Conservation (phyloP, 192 early-diverging fungal species). For the Allomyces macrogynus region DNA sequence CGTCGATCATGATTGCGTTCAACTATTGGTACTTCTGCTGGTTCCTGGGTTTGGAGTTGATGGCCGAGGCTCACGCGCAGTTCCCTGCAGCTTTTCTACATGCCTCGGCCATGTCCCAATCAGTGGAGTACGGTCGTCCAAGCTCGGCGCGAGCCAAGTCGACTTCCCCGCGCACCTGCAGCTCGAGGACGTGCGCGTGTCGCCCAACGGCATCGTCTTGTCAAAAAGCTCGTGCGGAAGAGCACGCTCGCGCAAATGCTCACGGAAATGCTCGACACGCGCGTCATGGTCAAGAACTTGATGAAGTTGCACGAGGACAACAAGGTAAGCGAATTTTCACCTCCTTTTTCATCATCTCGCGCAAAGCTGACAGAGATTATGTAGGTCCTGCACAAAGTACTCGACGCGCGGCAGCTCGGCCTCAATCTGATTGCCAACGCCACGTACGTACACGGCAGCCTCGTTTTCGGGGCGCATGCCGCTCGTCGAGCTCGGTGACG, state of each 20-base stretch:
- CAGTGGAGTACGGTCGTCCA: neutral
- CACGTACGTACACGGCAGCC: conserved; percentile 66
- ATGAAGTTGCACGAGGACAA: conserved; percentile 54
- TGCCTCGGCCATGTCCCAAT: conserved; percentile 38
- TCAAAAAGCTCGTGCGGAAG: conserved; percentile 57
- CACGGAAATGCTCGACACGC: conserved; percentile 64
- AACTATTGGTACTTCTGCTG: conserved; percentile 49
- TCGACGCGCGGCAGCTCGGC: conserved; percentile 66
- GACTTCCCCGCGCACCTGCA: too few species aligned
- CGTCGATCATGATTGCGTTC: conserved; percentile 90
- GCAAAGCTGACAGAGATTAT: too few species aligned
- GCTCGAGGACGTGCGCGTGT: conserved; percentile 7
- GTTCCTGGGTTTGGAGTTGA: neutral
- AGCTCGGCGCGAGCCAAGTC: neutral
- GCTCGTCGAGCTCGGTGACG: conserved; percentile 69
- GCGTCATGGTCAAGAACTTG: conserved; percentile 69
- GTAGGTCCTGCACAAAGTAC: conserved; percentile 30
- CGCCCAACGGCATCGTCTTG: conserved; percentile 77
- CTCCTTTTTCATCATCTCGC: too few species aligned
- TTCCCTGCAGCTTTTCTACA: conserved; percentile 41
- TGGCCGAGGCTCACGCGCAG: neutral
- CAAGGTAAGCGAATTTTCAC: conserved; percentile 13
- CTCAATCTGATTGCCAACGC: conserved; percentile 87
- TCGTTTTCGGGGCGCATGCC: conserved; percentile 82
- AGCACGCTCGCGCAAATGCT: conserved; percentile 69